A percentile compares a stretch with the other conserved stretches of the same genome.
phyloP scores from a whole-genome alignment of 208 protist species.

The Wallacemonas sp. region DNA sequence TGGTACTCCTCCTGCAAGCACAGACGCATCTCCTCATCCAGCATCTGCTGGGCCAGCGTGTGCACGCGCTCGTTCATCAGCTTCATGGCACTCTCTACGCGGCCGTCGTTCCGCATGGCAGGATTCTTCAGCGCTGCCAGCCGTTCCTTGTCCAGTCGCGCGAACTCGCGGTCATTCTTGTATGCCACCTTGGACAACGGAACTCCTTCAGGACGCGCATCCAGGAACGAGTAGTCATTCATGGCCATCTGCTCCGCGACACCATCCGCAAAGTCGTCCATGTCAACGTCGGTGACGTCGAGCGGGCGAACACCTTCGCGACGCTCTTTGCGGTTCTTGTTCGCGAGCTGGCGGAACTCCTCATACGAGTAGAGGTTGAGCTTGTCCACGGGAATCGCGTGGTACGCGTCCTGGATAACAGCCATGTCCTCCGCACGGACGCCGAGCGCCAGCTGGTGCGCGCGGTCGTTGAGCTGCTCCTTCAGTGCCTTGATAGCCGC shows the following conservation, averaged over 20 bases:
- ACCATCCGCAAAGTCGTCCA: constrained; percentile 47
- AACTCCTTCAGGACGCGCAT: constrained; percentile 29
- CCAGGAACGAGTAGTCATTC: constrained; percentile 19
- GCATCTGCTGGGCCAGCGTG: constrained; percentile 24
- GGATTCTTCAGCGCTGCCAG: constrained; percentile 19
- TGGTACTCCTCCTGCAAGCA: constrained; percentile 29
- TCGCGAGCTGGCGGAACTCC: constrained; percentile 26
- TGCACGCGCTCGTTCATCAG: constrained; percentile 32
- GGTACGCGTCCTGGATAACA: constrained; percentile 25
- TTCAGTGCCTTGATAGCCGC: constrained; percentile 10
- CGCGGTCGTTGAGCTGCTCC: constrained; percentile 25
- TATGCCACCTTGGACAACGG: constrained; percentile 17
- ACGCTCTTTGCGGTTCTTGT: constrained; percentile 19
- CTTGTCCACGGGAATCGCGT: constrained; percentile 30
- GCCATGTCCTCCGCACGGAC: constrained; percentile 23
- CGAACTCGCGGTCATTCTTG: constrained; percentile 9
- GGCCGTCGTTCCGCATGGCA: constrained; percentile 12
- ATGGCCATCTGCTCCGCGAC: constrained; percentile 22
- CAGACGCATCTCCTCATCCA: constrained; percentile 17
- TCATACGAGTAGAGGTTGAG: constrained; percentile 32
- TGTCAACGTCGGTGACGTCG: constrained; percentile 20
- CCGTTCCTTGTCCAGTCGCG: constrained; percentile 23
- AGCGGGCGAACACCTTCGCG: constrained; percentile 12
- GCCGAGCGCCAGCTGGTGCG: constrained; percentile 25
- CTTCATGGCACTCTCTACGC: constrained; percentile 19